Evolutionary conservation across 805 yeast genomes (phyloP).

Genomic region (Yarrowia bubula): DNA sequence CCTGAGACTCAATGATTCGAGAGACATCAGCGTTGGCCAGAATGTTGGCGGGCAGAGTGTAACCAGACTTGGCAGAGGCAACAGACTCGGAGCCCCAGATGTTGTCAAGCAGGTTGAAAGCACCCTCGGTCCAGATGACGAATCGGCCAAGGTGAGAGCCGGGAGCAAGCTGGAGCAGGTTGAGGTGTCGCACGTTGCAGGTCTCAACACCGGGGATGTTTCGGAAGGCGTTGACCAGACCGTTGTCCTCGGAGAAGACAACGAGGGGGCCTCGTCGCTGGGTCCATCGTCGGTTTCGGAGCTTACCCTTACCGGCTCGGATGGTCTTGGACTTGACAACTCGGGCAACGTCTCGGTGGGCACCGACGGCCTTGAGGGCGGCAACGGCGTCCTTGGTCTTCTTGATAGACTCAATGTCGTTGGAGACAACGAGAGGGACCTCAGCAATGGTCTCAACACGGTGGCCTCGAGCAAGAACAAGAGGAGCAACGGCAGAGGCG

Average conservation of each 20-base stretch:
- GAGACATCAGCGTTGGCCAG: conserved; percentile 93
- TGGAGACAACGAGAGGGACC: conserved; percentile 95
- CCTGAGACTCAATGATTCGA: conserved; percentile 98
- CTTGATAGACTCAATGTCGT: conserved; percentile 85
- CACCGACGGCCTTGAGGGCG: conserved; percentile 96
- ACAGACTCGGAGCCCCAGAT: conserved; percentile 94
- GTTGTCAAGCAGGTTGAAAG: conserved; percentile 93
- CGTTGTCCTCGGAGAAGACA: conserved; percentile 97
- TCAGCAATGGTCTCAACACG: conserved; percentile 97
- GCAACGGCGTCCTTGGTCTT: conserved; percentile 99
- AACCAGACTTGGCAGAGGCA: conserved; percentile 76
- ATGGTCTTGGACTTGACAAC: conserved; percentile 97
- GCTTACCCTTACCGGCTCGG: conserved; percentile 99
- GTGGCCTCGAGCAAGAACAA: conserved; percentile 99
- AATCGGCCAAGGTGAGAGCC: conserved; percentile 99
- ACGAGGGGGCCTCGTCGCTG: conserved; percentile 99
- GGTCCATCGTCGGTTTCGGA: conserved; percentile 99
- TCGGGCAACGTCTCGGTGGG: conserved; percentile 96
- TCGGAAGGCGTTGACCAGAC: conserved; percentile 97
- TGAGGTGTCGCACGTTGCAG: conserved; percentile 84
- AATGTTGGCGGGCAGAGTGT: conserved; percentile 92
- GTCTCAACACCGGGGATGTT: conserved; percentile 99
- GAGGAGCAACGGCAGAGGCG: conserved; percentile 97
- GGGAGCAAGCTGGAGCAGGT: conserved; percentile 98
- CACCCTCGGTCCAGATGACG: conserved; percentile 99